Evolutionary conservation across 1,284 basidiomycete species (phyloP).

Genomic region (Stereum hirsutum): DNA sequence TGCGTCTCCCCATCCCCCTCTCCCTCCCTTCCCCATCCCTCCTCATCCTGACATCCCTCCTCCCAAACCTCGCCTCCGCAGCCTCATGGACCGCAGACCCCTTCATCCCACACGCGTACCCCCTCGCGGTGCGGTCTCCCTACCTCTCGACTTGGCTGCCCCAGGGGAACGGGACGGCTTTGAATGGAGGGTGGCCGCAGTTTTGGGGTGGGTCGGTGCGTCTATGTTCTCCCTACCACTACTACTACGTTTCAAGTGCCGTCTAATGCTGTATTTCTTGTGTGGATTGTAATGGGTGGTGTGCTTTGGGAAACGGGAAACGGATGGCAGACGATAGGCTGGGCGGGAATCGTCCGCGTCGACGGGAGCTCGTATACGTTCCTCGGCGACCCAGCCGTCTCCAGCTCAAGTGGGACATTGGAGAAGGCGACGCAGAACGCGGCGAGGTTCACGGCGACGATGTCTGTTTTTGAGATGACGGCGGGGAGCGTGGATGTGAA

Average conservation of each 20-base stretch:
- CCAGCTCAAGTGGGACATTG: slow-evolving; percentile 25
- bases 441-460: slow-evolving; percentile 51
- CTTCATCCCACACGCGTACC: slow-evolving; percentile 48
- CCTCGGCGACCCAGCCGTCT: slow-evolving; percentile 43
- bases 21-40: no score
- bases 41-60: no score
- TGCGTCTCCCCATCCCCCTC: no score
- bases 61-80: no score
- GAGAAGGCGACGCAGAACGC: slow-evolving; percentile 50
- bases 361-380: slow-evolving; percentile 50
- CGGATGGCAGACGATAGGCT: slow-evolving; percentile 42
- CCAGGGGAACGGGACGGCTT: slow-evolving; percentile 24
- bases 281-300: no score
- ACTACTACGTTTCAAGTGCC: slow-evolving; percentile 1
- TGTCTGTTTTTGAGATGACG: slow-evolving; percentile 48
- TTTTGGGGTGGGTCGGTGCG: slow-evolving; percentile 59
- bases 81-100: slow-evolving; percentile 52
- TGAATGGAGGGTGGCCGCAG: slow-evolving; percentile 49
- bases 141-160: slow-evolving; percentile 60
- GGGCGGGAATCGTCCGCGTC: slow-evolving; percentile 58
- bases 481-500: slow-evolving; percentile 60
- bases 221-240: no score
- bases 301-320: no score
- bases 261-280: no score
- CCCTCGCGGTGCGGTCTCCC: slow-evolving; percentile 53